Evolutionary conservation across 805 yeast genomes (phyloP), one percentile per base, ranked within the genome.

Genomic region (Yarrowia hollandica): DNA sequence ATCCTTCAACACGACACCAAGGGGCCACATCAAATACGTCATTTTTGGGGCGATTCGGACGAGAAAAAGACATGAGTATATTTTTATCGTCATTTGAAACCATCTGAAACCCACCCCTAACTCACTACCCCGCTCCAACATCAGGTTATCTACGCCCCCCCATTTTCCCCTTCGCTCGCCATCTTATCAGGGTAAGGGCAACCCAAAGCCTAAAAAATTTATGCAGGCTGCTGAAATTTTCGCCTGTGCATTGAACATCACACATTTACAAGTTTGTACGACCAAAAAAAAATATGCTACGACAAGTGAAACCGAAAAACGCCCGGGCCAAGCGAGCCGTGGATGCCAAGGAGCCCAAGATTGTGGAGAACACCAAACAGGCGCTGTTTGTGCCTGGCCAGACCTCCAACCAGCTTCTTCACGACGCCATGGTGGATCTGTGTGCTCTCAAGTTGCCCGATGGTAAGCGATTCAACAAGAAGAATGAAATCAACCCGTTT

Each of bases 281-380:
- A 7, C n/a, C 28, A 18, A 18, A 7, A 4, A 41, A n/a, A n/a
- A 44, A 19, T 5, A 52, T 52, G 58, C 19, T 52, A 18, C 42
- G 58, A 52, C 58, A 52, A 37, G 35, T 52, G 35, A 86, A 90
- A 66, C 98, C 99, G 33, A 91, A 90, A 76, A 94, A 86, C 69
- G 96, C 96, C 59, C 90, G 98, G 69, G 82, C 97, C 60, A 94
- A 94, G 77, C 84, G 99, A 74, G 98, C 96, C 6, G 71, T 91
- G 64, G 96, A 90, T 63, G 86, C 87, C 68, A 86, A 83, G 67
- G 96, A 90, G 67, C 82, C 97, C 57, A 92, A 90, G 74, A 72
- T 90, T 46, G 86, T 86, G 8, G 99, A 94, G 72, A 91, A 94
- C 72, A 83, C 86, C 63, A 94, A 94, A 74, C 81, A 83, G 59